Percentiles rank a stretch among this genome's conserved stretches.
Evolutionary conservation across 805 yeast species (phyloP).

Genomic region (Yarrowia hollandica): DNA sequence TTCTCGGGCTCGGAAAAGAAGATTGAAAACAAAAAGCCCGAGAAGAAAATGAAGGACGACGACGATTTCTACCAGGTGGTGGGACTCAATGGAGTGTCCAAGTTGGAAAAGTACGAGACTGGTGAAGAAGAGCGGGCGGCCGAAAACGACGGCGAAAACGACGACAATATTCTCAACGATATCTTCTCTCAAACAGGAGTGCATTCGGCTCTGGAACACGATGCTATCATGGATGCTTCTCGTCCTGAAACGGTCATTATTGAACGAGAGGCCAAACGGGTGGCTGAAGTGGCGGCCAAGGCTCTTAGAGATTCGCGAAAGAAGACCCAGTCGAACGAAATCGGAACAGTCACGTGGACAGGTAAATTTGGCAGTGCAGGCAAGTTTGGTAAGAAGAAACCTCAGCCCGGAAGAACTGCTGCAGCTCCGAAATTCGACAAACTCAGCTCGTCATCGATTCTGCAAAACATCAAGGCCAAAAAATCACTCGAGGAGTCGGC

Average conservation of each 20-base stretch:
- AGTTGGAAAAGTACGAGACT: constrained; percentile 61
- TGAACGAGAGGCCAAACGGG: constrained; percentile 61
- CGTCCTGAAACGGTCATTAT: constrained; percentile 55
- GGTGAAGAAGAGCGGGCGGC: constrained; percentile 41
- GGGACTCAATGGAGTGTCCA: constrained; percentile 68
- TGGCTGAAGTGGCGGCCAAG: constrained; percentile 63
- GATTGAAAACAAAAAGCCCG: constrained; percentile 30
- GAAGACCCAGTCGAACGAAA: constrained; percentile 47
- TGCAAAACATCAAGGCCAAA: constrained; percentile 14
- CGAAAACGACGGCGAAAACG: neutral
- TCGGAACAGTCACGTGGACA: constrained; percentile 96
- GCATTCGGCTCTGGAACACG: constrained; percentile 77
- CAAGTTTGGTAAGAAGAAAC: constrained; percentile 45
- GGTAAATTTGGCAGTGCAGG: constrained; percentile 81
- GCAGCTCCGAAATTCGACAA: neutral
- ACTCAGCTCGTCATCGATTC: neutral
- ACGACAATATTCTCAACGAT: constrained; percentile 58
- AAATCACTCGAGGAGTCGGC: constrained; percentile 16
- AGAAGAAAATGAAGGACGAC: constrained; percentile 41
- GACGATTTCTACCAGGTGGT: constrained; percentile 72
- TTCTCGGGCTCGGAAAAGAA: constrained; percentile 40
- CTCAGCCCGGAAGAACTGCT: neutral
- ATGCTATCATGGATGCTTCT: constrained; percentile 61
- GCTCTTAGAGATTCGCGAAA: constrained; percentile 60
- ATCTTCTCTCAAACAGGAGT: constrained; percentile 70